Evolutionary conservation across 805 yeast genomes (phyloP), one percentile per base, ranked within the genome.

Genomic region (Ogataea chonburiensis): DNA sequence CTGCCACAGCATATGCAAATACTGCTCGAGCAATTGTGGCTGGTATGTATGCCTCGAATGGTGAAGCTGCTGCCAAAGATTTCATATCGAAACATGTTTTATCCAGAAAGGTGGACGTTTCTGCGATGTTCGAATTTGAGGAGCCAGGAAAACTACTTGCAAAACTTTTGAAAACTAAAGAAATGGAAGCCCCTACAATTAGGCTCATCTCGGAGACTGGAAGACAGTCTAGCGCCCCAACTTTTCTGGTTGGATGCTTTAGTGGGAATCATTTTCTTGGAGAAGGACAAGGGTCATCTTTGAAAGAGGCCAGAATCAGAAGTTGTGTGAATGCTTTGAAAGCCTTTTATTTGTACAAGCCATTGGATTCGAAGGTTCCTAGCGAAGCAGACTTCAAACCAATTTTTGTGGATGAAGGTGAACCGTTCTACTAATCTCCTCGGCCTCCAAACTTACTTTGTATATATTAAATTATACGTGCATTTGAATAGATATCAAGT

Each of bases 201-300:
- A 79, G 94, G 56, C 71, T 93, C 41, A 67, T 93, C 38, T 89
- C 95, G 21, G 99, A 93, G 64, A 84, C 96, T 18, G 99, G 99
- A 60, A 77, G 98, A 63, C 68, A 71, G 52, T 78, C 96, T 3
- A 73, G 76, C 40, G 78, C 84, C 30, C 95, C 98, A 16, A 81
- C 88, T 24, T 93, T 77, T 50, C 83, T 91, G 10, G 95, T 91
- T 21, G 98, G 96, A 33, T 93, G 86, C 1, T 93, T 88, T 61
- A 71, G 84, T 40, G 98, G 96, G 22, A 70, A 71, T 10, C 77
- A 78, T 46, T 80, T 86, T 62, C 69, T 93, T 37, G 96, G 97
- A 34, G 97, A 93, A 63, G 96, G 96, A 26, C 87, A 84, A 56
- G 99, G 98, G 23, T 70, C 94, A 5, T 84, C 95, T 18, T 68